These are phyloP conservation scores for Mortierella sp. DNA, from an alignment of 371 early-diverging fungal species.

Conservation along the genomic window DNA sequence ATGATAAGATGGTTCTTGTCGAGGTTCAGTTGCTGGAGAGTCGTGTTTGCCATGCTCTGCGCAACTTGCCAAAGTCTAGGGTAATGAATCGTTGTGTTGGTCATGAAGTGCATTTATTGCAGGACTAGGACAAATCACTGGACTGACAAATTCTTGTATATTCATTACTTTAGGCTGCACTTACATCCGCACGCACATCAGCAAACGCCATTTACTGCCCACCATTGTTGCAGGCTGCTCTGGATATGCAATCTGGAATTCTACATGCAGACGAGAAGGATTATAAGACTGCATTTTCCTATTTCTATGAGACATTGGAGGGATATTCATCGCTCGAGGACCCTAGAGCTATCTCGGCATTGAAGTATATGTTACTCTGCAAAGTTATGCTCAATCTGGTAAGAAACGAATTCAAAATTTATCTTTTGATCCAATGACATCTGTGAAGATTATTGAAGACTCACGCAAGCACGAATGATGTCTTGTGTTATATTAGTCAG, in stretches of 20 bases:
- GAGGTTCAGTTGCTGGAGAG: slow-evolving; percentile 98
- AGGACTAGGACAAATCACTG: not conserved
- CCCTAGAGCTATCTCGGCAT: slow-evolving; percentile 86
- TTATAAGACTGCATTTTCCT: slow-evolving; percentile 98
- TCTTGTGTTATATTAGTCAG: slow-evolving; percentile 65
- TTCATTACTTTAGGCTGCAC: slow-evolving; percentile 78
- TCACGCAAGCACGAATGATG: not conserved
- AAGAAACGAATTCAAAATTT: slow-evolving; percentile 30
- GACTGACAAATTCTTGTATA: not conserved
- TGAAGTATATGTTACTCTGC: slow-evolving; percentile 97
- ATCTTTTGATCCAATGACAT: not conserved
- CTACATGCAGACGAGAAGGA: slow-evolving; percentile 99
- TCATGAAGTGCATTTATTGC: not conserved
- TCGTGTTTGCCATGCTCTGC: slow-evolving; percentile 92
- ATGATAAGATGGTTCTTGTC: slow-evolving; percentile 98
- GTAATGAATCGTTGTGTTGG: slow-evolving; percentile 55
- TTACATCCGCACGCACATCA: slow-evolving; percentile 97
- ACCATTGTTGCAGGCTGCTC: slow-evolving; percentile 95
- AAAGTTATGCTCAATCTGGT: slow-evolving; percentile 96
- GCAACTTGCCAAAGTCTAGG: slow-evolving; percentile 96
- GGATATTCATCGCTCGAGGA: slow-evolving; percentile 91
- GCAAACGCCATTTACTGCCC: slow-evolving; percentile 99
- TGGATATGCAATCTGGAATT: slow-evolving; percentile 98
- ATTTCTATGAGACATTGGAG: slow-evolving; percentile 98
- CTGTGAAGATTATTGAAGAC: too few relatives aligned